Percentiles rank a stretch among this genome's conserved stretches.
Conservation (phyloP, 2,329 filamentous ascomycete species). For the Monosporascus sp. region DNA sequence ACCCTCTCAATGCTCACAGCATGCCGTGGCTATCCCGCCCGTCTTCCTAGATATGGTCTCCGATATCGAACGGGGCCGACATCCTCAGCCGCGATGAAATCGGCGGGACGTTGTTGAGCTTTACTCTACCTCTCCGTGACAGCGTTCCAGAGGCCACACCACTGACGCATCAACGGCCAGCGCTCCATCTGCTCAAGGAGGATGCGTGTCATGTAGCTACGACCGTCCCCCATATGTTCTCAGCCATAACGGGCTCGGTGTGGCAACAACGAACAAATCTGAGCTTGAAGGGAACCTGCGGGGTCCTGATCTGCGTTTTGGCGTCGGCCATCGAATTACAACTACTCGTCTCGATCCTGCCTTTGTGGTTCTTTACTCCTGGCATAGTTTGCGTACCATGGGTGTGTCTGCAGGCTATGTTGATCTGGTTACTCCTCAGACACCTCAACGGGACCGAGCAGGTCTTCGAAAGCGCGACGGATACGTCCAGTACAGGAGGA, state of each 20-base stretch:
- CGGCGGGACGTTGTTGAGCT: slow-evolving; percentile 10
- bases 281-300: slow-evolving; percentile 7
- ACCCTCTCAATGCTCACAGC: background rate
- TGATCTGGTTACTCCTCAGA: slow-evolving; percentile 12
- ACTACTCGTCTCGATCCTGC: slow-evolving; percentile 7
- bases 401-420: slow-evolving; percentile 6
- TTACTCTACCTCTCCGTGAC: slow-evolving; percentile 14
- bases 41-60: background rate
- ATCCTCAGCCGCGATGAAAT: background rate
- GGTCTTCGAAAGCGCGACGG: slow-evolving; percentile 3
- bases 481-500: background rate
- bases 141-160: slow-evolving; percentile 15
- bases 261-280: background rate
- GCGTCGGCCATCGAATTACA: slow-evolving; percentile 15
- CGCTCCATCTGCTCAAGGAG: slow-evolving; percentile 10
- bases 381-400: slow-evolving; percentile 12
- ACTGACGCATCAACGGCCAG: slow-evolving; percentile 15
- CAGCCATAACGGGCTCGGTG: slow-evolving; percentile 3
- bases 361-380: slow-evolving; percentile 16
- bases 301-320: slow-evolving; percentile 7
- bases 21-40: slow-evolving; percentile 6
- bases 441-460: slow-evolving; percentile 8
- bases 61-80: background rate
- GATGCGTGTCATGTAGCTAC: slow-evolving; percentile 10
- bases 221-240: slow-evolving; percentile 11